Evolutionary conservation across 805 yeast genomes (phyloP).

Genomic region (Candida montana): DNA sequence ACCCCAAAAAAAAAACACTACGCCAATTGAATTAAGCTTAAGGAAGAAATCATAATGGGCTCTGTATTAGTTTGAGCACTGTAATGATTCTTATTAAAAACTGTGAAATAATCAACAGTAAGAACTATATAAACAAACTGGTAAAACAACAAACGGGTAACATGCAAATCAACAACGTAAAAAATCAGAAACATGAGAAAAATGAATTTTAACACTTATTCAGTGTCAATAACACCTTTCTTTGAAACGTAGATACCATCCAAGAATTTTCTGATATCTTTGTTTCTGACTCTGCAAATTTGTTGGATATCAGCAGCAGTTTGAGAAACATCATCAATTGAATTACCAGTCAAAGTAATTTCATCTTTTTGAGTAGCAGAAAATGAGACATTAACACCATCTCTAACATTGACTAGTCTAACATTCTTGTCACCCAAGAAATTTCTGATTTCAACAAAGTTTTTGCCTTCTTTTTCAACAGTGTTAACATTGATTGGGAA

Average conservation of each 20-base stretch:
- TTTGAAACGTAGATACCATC: slow-evolving; percentile 99
- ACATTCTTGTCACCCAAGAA: slow-evolving; percentile 99
- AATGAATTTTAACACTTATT: slow-evolving; percentile 21
- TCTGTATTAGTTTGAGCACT: slow-evolving; percentile 13
- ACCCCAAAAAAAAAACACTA: neutral
- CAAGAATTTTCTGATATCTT: slow-evolving; percentile 99
- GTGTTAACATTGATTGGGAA: slow-evolving; percentile 99
- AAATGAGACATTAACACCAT: slow-evolving; percentile 82
- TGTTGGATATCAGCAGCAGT: slow-evolving; percentile 98
- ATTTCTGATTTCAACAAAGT: slow-evolving; percentile 94
- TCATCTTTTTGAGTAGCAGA: slow-evolving; percentile 91
- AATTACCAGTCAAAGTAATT: slow-evolving; percentile 88
- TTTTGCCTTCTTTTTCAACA: slow-evolving; percentile 66
- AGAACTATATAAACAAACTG: neutral
- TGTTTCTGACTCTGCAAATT: slow-evolving; percentile 97
- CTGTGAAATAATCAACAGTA: neutral
- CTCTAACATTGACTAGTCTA: slow-evolving; percentile 78
- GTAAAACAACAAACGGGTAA: slow-evolving; percentile 1
- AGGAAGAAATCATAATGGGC: slow-evolving; percentile 14
- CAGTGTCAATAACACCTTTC: slow-evolving; percentile 77
- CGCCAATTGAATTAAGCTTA: neutral
- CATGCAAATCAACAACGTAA: neutral
- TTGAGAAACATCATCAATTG: slow-evolving; percentile 95
- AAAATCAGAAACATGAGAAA: neutral
- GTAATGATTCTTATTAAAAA: slow-evolving; percentile 10